These are phyloP conservation scores for Lachnellula arida DNA, from an alignment of 2,329 filamentous ascomycete species.

Conservation along the genomic window DNA sequence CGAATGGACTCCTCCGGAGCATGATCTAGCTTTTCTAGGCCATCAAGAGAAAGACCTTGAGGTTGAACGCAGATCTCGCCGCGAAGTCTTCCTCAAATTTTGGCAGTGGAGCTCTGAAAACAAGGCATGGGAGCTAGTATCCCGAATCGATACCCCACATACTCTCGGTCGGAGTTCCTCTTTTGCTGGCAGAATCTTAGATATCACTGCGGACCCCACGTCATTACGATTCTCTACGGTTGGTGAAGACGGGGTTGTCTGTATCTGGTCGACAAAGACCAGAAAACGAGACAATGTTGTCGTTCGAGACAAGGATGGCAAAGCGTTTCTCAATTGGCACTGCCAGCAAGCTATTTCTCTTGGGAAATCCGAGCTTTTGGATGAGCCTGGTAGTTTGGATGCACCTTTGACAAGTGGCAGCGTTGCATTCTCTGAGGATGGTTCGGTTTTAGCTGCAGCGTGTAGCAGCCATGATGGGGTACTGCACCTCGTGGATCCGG, in stretches of 20 bases:
- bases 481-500: slow-evolving; percentile 72
- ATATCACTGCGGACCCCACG: slow-evolving; percentile 65
- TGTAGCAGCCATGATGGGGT: slow-evolving; percentile 54
- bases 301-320: slow-evolving; percentile 52
- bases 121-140: slow-evolving; percentile 67
- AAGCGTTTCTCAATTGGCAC: slow-evolving; percentile 68
- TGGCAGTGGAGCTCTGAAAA: slow-evolving; percentile 64
- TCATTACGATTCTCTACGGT: slow-evolving; percentile 75
- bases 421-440: slow-evolving; percentile 77
- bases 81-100: slow-evolving; percentile 84
- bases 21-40: slow-evolving; percentile 60
- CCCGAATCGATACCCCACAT: slow-evolving; percentile 82
- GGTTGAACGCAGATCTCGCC: slow-evolving; percentile 47
- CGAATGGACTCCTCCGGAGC: slow-evolving; percentile 73
- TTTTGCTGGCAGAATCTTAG: slow-evolving; percentile 57
- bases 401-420: slow-evolving; percentile 45
- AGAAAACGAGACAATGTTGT: slow-evolving; percentile 64
- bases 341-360: slow-evolving; percentile 57
- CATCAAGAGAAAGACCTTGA: slow-evolving; percentile 40
- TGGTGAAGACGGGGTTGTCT: slow-evolving; percentile 72
- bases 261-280: slow-evolving; percentile 74
- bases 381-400: slow-evolving; percentile 25
- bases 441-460: slow-evolving; percentile 72
- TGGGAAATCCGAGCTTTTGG: slow-evolving; percentile 36
- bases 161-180: slow-evolving; percentile 47